These are phyloP conservation scores for Xylaria intraflava DNA, from an alignment of 495 filamentous ascomycete genomes.

Conservation along the genomic window DNA sequence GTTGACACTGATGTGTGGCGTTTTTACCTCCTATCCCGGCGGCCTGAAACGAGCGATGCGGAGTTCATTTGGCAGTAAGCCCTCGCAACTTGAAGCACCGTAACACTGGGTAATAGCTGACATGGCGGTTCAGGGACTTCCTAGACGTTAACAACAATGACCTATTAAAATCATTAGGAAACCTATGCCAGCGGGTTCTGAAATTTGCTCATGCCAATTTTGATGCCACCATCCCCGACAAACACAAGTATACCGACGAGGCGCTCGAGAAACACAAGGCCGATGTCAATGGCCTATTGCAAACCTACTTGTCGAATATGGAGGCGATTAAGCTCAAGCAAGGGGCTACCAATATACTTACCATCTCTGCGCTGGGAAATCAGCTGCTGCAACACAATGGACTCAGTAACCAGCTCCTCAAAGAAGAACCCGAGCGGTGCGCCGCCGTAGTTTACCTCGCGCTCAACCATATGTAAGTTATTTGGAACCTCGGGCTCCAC, in stretches of 20 bases:
- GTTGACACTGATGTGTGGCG: conserved; percentile 82
- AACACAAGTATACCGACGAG: conserved; percentile 54
- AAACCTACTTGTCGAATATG: conserved; percentile 1
- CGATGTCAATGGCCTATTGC: neutral
- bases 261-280: conserved; percentile 23
- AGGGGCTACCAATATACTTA: neutral
- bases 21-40: conserved; percentile 82
- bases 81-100: neutral
- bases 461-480: conserved; percentile 3
- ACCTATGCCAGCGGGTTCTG: conserved; percentile 88
- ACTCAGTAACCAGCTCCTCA: conserved; percentile 2
- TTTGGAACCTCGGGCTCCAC: neutral
- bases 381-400: neutral
- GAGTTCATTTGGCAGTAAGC: conserved; percentile 69
- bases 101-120: neutral
- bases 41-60: conserved; percentile 82
- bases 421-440: neutral
- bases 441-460: neutral
- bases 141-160: conserved; percentile 84
- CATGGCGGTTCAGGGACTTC: conserved; percentile 47
- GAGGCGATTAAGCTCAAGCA: neutral
- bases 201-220: conserved; percentile 75
- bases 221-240: conserved; percentile 64
- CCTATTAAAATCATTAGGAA: conserved; percentile 83
- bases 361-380: conserved; percentile 2